Evolutionary conservation across 495 filamentous ascomycete species (phyloP).

Genomic region (Oleoguttula mirabilis): DNA sequence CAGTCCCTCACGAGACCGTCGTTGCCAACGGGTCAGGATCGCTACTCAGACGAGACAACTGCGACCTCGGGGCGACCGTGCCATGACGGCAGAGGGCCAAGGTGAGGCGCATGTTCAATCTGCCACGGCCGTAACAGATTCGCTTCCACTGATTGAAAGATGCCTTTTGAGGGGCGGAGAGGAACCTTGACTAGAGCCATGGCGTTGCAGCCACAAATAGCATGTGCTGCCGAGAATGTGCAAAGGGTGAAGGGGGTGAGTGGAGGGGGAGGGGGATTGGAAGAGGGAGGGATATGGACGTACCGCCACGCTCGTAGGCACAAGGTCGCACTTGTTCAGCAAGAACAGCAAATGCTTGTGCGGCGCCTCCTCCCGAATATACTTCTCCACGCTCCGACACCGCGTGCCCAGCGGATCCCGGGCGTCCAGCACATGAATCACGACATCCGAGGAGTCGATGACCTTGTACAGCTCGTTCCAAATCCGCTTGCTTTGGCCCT

Average conservation of each 20-base stretch:
- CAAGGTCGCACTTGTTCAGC: constrained; percentile 89
- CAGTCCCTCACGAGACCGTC: constrained; percentile 55
- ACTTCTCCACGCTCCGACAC: constrained; percentile 80
- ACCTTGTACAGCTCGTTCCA: constrained; percentile 97
- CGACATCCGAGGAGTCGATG: constrained; percentile 32
- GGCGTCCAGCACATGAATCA: constrained; percentile 33
- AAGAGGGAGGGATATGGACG: constrained; percentile 35
- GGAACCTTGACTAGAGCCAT: constrained; percentile 73
- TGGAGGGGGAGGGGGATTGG: not conserved
- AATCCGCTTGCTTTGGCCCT: constrained; percentile 88
- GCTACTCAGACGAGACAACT: constrained; percentile 78
- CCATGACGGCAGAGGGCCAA: constrained; percentile 64
- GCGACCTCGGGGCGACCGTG: constrained; percentile 34
- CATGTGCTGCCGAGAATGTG: no score
- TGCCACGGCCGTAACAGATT: constrained; percentile 99
- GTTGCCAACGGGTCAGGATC: constrained; percentile 38
- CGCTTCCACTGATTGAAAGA: constrained; percentile 58
- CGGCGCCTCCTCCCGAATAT: constrained; percentile 80
- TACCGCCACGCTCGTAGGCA: constrained; percentile 90
- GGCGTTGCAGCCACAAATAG: constrained; percentile 1
- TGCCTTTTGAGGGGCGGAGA: constrained; percentile 39
- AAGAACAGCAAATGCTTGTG: constrained; percentile 93
- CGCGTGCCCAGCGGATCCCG: constrained; percentile 32
- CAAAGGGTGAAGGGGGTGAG: constrained; percentile 46
- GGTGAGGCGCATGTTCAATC: constrained; percentile 40